Evolutionary conservation across 208 protist genomes (phyloP), one percentile per base, ranked within the genome.

Genomic region (Wallacemonas sp.): DNA sequence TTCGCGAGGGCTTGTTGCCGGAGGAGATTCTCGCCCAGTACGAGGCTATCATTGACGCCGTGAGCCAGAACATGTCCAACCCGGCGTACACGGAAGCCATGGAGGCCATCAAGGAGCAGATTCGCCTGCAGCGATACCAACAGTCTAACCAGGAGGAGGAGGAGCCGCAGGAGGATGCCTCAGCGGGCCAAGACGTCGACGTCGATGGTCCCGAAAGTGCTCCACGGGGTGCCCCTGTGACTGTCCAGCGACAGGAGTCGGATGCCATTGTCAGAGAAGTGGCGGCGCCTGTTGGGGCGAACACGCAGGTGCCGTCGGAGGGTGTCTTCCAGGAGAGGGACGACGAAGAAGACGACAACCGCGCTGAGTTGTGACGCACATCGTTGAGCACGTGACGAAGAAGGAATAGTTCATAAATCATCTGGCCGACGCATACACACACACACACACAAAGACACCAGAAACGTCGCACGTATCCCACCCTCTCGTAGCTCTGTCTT

Each of bases 21-120:
- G 54, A 76, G 24, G 84, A 79, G 68, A 53, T 77, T 28, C 71
- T 91, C 49, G 70, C 75, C 56, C 51, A 75, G 44, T 86, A 77
- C 53, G 72, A 84, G 26, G 28, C 39, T 1, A 51, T 85, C 14
- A 49, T 90, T 14, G 31, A 70, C 19, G 44, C 68, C 15, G 49
- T 81, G 28, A 33, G 46, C 34, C 42, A 54, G 17, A 31, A 66
- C 41, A 54, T 84, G 8, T 61, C 65, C 1, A 34, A 31, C 2
- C 28, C 60, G 28, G 42, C 42, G 9, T 53, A 70, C 3, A 27
- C 5, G 14, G 79, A 90, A 33, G 71, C 79, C 19, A 69, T 93
- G 33, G 60, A 56, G 3, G 53, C 79, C 19, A 68, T 90, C 19
- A 79, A 71, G 11, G 76, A 84, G 61, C 80, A 93, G 68, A 77